Conservation (phyloP, 1,284 basidiomycete species). For the Pulveroboletus sp. region DNA sequence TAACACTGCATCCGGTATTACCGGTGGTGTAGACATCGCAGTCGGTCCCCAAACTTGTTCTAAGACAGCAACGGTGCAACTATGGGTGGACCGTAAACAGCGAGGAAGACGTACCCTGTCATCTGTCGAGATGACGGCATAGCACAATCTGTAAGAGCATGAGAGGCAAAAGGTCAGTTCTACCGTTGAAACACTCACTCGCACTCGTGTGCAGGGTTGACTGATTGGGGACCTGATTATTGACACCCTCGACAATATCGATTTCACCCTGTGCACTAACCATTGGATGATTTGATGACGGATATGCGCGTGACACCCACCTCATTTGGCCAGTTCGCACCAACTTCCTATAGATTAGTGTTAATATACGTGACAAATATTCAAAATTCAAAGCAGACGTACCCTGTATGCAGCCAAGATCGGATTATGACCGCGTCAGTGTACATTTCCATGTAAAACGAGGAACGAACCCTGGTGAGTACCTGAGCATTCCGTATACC, state of each 20-base stretch:
- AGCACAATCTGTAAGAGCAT: conserved; percentile 48
- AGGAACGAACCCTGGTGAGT: conserved; percentile 21
- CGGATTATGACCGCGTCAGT: background rate
- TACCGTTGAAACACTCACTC: conserved; percentile 12
- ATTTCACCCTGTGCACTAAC: conserved; percentile 47
- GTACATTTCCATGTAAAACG: background rate
- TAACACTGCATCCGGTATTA: conserved; percentile 68
- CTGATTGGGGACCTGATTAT: conserved; percentile 54
- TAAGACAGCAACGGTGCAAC: too few species aligned
- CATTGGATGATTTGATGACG: background rate
- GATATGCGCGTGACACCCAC: background rate
- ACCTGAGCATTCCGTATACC: background rate
- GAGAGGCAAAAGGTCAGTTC: background rate
- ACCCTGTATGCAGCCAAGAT: conserved; percentile 17
- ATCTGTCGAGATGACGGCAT: conserved; percentile 53
- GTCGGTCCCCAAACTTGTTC: conserved; percentile 39
- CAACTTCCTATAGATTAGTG: conserved; percentile 19
- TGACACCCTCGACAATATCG: conserved; percentile 72
- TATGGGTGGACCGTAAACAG: background rate
- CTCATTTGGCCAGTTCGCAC: conserved; percentile 19
- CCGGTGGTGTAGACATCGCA: conserved; percentile 57
- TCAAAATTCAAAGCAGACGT: background rate
- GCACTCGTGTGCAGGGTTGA: conserved; percentile 63
- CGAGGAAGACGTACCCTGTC: conserved; percentile 46
- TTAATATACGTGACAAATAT: conserved; percentile 4